phyloP scores from a whole-genome alignment of 192 early-diverging fungal species.

The Funneliformis geosporum region DNA sequence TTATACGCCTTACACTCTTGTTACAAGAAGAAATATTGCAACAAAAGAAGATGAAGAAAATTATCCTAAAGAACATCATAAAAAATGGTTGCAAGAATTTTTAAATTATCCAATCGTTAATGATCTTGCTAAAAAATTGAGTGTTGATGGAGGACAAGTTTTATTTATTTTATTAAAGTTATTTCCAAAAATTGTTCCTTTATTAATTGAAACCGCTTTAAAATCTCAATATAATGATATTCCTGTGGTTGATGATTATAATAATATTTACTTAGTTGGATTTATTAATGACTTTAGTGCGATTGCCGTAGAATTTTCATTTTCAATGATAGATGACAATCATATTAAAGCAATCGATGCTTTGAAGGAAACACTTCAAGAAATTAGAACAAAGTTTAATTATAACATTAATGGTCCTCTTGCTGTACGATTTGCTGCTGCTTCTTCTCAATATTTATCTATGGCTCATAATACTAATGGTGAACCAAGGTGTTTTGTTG shows the following conservation, averaged over 20 bases:
- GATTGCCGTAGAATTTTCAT: constrained; percentile 8
- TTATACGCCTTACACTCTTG: neutral
- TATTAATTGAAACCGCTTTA: constrained; percentile 10
- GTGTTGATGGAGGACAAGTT: neutral
- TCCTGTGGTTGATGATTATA: constrained; percentile 11
- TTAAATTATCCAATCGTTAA: neutral
- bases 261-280: neutral
- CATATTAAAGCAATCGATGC: constrained; percentile 1
- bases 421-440: neutral
- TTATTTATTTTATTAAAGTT: neutral
- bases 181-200: neutral
- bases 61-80: neutral
- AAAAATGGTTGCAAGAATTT: neutral
- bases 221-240: constrained; percentile 12
- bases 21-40: neutral
- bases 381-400: neutral
- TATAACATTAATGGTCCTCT: constrained; percentile 5
- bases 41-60: constrained; percentile 1
- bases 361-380: neutral
- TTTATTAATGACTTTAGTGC: constrained; percentile 8
- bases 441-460: constrained; percentile 11
- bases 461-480: neutral
- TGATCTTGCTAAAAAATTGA: neutral
- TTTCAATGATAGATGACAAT: constrained; percentile 21
- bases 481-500: neutral